Conservation (phyloP, 2,329 filamentous ascomycete species). For the Torrubiellomyces zombiae region DNA sequence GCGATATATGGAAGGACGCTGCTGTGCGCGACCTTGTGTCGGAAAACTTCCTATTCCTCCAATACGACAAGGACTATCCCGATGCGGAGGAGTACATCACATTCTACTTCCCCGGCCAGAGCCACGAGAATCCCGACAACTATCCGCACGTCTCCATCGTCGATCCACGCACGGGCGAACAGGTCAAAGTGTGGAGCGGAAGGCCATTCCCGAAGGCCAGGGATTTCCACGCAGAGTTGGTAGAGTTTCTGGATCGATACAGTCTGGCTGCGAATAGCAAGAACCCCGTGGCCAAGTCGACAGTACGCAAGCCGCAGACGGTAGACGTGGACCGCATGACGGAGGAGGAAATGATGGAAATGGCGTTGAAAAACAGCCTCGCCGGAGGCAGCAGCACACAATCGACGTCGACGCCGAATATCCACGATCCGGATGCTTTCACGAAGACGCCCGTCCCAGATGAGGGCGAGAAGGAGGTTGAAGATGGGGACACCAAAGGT, state of each 20-base stretch:
- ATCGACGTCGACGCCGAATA: slow-evolving; percentile 28
- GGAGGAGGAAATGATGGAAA: slow-evolving; percentile 91
- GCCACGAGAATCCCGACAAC: slow-evolving; percentile 66
- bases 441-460: slow-evolving; percentile 43
- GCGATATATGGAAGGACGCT: slow-evolving; percentile 87
- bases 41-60: slow-evolving; percentile 91
- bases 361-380: slow-evolving; percentile 82
- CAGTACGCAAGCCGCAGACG: slow-evolving; percentile 46
- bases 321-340: slow-evolving; percentile 78
- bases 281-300: slow-evolving; percentile 66
- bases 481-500: slow-evolving; percentile 32
- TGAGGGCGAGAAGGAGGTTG: slow-evolving; percentile 4
- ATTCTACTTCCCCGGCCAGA: slow-evolving; percentile 64
- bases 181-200: slow-evolving; percentile 92
- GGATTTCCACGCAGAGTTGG: slow-evolving; percentile 81
- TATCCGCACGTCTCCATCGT: slow-evolving; percentile 95
- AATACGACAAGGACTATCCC: slow-evolving; percentile 76
- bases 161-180: slow-evolving; percentile 87
- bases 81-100: slow-evolving; percentile 67
- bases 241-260: slow-evolving; percentile 94
- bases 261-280: slow-evolving; percentile 76
- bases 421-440: slow-evolving; percentile 73
- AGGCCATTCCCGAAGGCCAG: slow-evolving; percentile 55
- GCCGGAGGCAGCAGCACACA: slow-evolving; percentile 22
- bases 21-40: slow-evolving; percentile 63